These are phyloP conservation scores for Fusarium decemcellulare DNA, from an alignment of 2,329 filamentous ascomycete genomes.

Conservation along the genomic window DNA sequence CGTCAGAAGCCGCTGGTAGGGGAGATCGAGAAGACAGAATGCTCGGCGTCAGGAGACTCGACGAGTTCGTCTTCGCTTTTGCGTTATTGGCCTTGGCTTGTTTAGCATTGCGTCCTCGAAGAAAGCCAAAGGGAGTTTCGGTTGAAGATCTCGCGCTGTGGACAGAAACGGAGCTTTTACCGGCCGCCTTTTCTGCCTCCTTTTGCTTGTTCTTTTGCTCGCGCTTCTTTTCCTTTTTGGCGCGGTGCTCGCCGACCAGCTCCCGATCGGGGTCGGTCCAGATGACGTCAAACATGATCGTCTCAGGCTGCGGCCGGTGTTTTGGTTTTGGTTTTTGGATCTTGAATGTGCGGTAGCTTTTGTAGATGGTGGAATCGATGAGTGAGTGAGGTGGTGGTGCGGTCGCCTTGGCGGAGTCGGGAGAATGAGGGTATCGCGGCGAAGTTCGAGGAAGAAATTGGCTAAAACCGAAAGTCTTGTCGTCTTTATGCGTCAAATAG, in stretches of 20 bases:
- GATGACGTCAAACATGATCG: slow-evolving; percentile 70
- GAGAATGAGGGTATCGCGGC: slow-evolving; percentile 8
- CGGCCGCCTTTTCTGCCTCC: slow-evolving; percentile 39
- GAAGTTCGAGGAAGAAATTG: neutral
- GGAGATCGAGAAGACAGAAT: slow-evolving; percentile 47
- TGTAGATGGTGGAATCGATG: neutral
- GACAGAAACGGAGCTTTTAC: slow-evolving; percentile 56
- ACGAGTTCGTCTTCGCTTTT: slow-evolving; percentile 36
- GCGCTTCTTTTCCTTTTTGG: slow-evolving; percentile 60
- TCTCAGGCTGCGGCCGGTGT: neutral
- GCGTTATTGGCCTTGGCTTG: slow-evolving; percentile 32
- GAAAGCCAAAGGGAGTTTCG: slow-evolving; percentile 59
- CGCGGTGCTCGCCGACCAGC: slow-evolving; percentile 66
- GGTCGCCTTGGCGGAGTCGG: neutral
- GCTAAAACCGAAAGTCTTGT: neutral
- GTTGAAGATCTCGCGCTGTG: slow-evolving; percentile 60
- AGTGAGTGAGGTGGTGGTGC: neutral
- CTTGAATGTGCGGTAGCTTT: neutral
- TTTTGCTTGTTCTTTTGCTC: slow-evolving; percentile 47
- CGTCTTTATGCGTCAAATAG: neutral
- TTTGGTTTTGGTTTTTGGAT: neutral
- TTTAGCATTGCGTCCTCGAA: slow-evolving; percentile 55
- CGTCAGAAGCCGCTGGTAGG: slow-evolving; percentile 43
- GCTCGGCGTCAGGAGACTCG: slow-evolving; percentile 45
- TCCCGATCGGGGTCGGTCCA: slow-evolving; percentile 71